Evolutionary conservation across 2,329 filamentous ascomycete genomes (phyloP), one percentile per base, ranked within the genome.

Genomic region (Sphaerostilbella broomeana): DNA sequence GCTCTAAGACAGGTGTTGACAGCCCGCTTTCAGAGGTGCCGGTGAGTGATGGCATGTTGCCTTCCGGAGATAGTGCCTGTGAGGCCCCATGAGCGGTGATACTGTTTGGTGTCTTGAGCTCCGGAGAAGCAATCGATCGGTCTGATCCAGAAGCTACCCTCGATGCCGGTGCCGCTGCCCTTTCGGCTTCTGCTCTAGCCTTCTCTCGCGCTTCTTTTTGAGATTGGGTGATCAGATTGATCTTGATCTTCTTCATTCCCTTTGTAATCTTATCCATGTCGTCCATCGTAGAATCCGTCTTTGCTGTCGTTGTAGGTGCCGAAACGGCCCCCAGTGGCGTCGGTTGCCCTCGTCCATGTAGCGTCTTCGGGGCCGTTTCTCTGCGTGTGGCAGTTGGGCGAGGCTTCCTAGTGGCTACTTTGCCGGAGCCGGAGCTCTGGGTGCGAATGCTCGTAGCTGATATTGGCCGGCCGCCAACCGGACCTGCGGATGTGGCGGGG

Each of bases 181-280:
- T 52, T 16, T 51, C 47, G 11, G 49, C 46, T 12, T 54, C 53
- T 12, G 50, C 33, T 4, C 50, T 51, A n/a, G 56, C 51, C 38
- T 55, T 53, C 37, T 69, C 68, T 18, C 65, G 69, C 2, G 72
- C 74, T 35, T 77, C 75, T 48, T 68, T 72, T 50, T 79, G 72
- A 26, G 75, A 67, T 44, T 77, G 69, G 2, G 75, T 78, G 26
- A 79, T 64, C 17, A 81, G 55, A 37, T 73, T 79, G 50, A 81
- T 76, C 53, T 73, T 79, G 42, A 81, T 75, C 55, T 73, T 78
- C 54, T 74, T 79, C 69, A 81, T 73, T 2, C 73, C 71, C 24
- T 63, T 66, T 0, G 75, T 73, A 44, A 82, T 65, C 35, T 61
- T 69, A 38, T 79, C 73, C 24, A 81, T 53, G 34, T 70, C 70